Evolutionary conservation across 106 monocot species (phyloP), one percentile per base, ranked within the genome.

Genomic region (Hemerocallis citrina): DNA sequence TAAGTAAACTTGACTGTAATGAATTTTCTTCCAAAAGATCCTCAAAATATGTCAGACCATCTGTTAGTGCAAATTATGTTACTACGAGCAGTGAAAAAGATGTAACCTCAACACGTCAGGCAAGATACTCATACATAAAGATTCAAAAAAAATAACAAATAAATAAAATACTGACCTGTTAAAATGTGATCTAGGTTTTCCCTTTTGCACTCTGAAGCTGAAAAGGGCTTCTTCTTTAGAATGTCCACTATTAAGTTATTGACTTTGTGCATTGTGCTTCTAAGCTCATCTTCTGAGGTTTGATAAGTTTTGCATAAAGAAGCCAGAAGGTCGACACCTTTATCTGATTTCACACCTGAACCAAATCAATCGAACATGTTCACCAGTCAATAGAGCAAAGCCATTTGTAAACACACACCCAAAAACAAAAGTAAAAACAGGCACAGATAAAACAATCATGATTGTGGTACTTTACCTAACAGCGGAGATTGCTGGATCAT

Each of bases 221-320:
- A 72, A 31, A 74, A 48, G 5, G 84, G 83, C 19, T 81, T 79
- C 74, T 91, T 96, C 45, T 84, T 90, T 65, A 96, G 66, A 50
- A 87, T 83, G 63, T 81, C 78, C 17, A 57, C 57, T 66, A 96
- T 96, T 40, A 96, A 68, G 33, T 33, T 69, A 59, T 87, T 87
- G 6, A 79, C 63, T 70, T 79, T 83, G 22, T 90, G 87, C 57
- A 96, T 38, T 19, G 77, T 68, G 68, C 34, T 77, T 40, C 41
- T 81, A 59, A 96, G 39, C 45, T 91, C 96, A 69, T 77, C 84
- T 77, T 96, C 96, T 41, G 96, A 87, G 0, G 96, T 90, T 32
- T 87, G 63, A 73, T 79, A 88, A 37, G 70, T 84, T 2, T 79
- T 71, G 73, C 96, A 87, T 22, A 96, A 64, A 65, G 86, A 96